phyloP scores from a whole-genome alignment of 2,329 filamentous ascomycete species.

The Diplocarpon mali region DNA sequence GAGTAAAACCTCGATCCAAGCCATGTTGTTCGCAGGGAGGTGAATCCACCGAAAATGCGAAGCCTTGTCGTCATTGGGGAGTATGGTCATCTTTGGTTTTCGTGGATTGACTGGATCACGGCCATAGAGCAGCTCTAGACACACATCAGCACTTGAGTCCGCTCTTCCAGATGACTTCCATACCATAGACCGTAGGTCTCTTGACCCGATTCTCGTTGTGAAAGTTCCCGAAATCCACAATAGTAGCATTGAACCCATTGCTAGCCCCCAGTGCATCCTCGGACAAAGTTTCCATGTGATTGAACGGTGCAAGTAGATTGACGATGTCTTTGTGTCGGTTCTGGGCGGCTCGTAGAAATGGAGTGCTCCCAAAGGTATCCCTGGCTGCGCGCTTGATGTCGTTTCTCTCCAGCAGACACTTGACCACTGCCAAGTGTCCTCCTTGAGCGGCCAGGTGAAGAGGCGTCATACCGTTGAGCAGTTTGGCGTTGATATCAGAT shows the following conservation, averaged over 20 bases:
- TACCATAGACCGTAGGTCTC: slow-evolving; percentile 15
- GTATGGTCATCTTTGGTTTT: slow-evolving; percentile 17
- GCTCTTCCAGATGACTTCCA: not conserved
- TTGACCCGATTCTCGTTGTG: slow-evolving; percentile 17
- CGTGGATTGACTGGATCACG: slow-evolving; percentile 16
- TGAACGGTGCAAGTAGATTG: slow-evolving; percentile 17
- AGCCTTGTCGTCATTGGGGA: slow-evolving; percentile 16
- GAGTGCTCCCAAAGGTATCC: slow-evolving; percentile 21
- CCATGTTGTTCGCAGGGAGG: slow-evolving; percentile 23
- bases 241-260: slow-evolving; percentile 21
- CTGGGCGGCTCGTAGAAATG: slow-evolving; percentile 20
- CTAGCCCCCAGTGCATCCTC: slow-evolving; percentile 21
- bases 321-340: slow-evolving; percentile 20
- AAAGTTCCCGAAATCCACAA: slow-evolving; percentile 21
- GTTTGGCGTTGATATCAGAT: slow-evolving; percentile 19
- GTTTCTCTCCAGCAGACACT: slow-evolving; percentile 11
- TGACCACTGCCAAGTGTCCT: slow-evolving; percentile 17
- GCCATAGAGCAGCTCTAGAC: slow-evolving; percentile 18
- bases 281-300: slow-evolving; percentile 15
- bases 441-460: slow-evolving; percentile 20
- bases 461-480: slow-evolving; percentile 19
- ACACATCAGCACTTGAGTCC: not conserved
- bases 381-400: slow-evolving; percentile 16
- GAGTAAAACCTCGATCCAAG: slow-evolving; percentile 21
- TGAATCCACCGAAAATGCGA: slow-evolving; percentile 21